phyloP scores from a whole-genome alignment of 2,329 filamentous ascomycete genomes.

The Sarocladiaceae sp. region DNA sequence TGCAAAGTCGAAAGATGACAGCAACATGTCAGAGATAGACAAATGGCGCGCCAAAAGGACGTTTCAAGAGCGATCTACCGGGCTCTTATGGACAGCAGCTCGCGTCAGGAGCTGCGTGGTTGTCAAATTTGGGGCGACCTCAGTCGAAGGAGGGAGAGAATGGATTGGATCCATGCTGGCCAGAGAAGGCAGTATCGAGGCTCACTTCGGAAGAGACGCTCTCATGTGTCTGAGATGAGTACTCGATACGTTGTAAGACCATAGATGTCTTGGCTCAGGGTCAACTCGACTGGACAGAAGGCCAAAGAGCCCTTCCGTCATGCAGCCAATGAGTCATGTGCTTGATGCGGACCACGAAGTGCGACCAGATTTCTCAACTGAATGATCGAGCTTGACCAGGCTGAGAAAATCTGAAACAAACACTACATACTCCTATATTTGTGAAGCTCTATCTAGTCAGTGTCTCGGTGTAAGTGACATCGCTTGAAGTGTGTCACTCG shows the following conservation, averaged over 20 bases:
- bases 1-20: constrained; percentile 34
- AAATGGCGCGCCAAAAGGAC: constrained; percentile 54
- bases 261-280: no score
- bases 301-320: no score
- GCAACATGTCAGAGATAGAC: constrained; percentile 36
- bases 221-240: constrained; percentile 66
- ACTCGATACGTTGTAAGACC: background rate
- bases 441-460: no score
- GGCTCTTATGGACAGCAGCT: constrained; percentile 78
- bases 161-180: constrained; percentile 77
- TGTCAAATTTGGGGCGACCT: constrained; percentile 83
- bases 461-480: no score
- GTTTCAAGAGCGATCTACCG: constrained; percentile 51
- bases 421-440: no score
- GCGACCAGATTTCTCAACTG: no score
- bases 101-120: constrained; percentile 77
- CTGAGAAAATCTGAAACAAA: no score
- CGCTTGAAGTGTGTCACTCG: background rate
- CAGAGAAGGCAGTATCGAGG: constrained; percentile 67
- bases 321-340: no score
- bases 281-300: no score
- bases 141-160: constrained; percentile 73
- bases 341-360: no score
- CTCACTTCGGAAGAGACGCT: constrained; percentile 74
- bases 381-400: no score